Conservation (phyloP, 495 filamentous ascomycete species). For the Aspergillus indologenus region DNA sequence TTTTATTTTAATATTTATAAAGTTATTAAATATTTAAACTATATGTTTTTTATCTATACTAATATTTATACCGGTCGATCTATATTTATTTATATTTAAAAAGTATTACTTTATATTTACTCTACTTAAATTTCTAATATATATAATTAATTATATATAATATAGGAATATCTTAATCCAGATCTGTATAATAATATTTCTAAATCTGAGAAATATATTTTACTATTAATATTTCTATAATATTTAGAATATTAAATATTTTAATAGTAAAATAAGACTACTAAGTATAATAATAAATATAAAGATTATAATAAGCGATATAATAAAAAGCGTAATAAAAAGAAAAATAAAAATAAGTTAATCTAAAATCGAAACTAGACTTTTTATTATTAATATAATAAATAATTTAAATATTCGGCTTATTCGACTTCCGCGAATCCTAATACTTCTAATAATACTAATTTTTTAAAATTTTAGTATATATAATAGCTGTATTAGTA, state of each 20-base stretch:
- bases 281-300: neutral
- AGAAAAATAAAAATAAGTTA: constrained; percentile 1
- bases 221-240: constrained; percentile 3
- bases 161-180: neutral
- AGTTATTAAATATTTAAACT: neutral
- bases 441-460: neutral
- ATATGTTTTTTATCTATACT: neutral
- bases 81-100: too few species aligned
- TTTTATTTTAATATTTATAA: neutral
- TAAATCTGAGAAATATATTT: too few species aligned
- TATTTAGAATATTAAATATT: constrained; percentile 1
- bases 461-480: neutral
- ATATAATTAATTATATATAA: neutral
- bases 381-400: too few species aligned
- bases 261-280: neutral
- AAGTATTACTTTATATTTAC: constrained; percentile 2
- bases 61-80: too few species aligned
- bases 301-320: neutral
- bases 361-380: too few species aligned
- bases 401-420: too few species aligned
- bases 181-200: neutral
- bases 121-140: neutral
- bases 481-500: neutral
- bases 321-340: too few species aligned
- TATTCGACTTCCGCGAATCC: too few species aligned